These are phyloP conservation scores for Aspergillaceae sp. DNA, from an alignment of 2,329 filamentous ascomycete genomes.

Conservation along the genomic window DNA sequence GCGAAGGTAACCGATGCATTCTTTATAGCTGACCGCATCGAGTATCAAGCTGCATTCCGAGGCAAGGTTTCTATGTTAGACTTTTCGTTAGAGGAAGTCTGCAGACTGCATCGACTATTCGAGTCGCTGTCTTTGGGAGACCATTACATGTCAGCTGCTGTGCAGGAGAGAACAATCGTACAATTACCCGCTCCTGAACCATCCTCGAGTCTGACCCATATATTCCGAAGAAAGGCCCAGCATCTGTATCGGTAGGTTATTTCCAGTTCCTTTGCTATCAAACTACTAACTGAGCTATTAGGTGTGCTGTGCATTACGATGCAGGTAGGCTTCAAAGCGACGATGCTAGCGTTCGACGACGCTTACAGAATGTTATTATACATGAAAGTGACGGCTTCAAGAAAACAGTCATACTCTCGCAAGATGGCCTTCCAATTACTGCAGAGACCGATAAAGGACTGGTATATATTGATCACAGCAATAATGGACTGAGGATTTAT, in stretches of 20 bases:
- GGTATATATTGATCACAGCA: neutral
- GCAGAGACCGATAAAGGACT: neutral
- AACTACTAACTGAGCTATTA: neutral
- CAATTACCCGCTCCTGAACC: no score
- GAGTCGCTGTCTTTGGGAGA: no score
- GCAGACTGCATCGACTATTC: no score
- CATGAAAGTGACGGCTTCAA: neutral
- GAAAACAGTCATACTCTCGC: neutral
- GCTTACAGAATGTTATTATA: neutral
- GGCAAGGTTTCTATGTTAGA: no score
- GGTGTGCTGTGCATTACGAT: neutral
- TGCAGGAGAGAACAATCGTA: no score
- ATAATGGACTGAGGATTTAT: neutral
- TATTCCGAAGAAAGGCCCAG: neutral
- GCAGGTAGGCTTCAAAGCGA: neutral
- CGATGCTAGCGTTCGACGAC: neutral
- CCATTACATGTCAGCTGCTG: no score
- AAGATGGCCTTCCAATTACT: neutral
- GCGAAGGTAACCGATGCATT: neutral
- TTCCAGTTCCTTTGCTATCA: neutral
- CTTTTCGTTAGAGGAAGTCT: no score
- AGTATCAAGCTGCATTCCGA: neutral
- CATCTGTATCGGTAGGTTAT: neutral
- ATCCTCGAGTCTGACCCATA: neutral
- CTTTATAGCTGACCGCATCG: neutral